phyloP scores from a whole-genome alignment of 129 eudicot species.

The Daucus carota region DNA sequence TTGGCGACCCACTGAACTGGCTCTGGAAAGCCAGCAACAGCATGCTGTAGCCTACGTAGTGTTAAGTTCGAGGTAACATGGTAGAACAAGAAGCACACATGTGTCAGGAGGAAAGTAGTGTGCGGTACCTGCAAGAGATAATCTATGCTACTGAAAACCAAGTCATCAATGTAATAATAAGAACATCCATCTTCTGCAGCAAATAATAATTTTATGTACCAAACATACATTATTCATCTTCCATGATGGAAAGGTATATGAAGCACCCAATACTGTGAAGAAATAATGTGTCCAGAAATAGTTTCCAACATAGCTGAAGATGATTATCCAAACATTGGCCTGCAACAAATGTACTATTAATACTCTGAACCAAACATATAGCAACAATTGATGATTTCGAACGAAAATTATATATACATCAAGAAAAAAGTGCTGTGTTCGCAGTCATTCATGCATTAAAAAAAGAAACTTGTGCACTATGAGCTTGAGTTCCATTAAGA shows the following conservation, averaged over 20 bases:
- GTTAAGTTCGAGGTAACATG: slow-evolving; percentile 85
- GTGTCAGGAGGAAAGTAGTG: slow-evolving; percentile 82
- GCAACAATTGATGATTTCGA: not conserved
- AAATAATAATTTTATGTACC: not conserved
- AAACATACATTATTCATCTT: slow-evolving; percentile 80
- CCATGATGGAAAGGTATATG: slow-evolving; percentile 98
- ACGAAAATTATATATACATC: not conserved
- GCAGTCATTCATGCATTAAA: not conserved
- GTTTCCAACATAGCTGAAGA: slow-evolving; percentile 89
- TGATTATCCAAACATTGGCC: slow-evolving; percentile 85
- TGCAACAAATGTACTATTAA: slow-evolving; percentile 23
- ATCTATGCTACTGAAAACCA: not conserved
- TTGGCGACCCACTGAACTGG: slow-evolving; percentile 59
- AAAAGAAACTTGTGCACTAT: not conserved
- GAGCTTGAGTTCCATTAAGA: not conserved
- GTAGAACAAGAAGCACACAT: slow-evolving; percentile 85
- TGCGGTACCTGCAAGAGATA: slow-evolving; percentile 67
- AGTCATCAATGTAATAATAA: not conserved
- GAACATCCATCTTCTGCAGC: not conserved
- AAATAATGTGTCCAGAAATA: slow-evolving; percentile 98
- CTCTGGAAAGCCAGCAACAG: slow-evolving; percentile 61
- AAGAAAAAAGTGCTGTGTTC: not conserved
- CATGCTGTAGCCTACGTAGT: slow-evolving; percentile 64
- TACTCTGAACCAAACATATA: not conserved
- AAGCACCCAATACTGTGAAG: slow-evolving; percentile 90